Base-by-base conservation (phyloP, 495 filamentous ascomycete species). In the Baudoinia panamericana region DNA sequence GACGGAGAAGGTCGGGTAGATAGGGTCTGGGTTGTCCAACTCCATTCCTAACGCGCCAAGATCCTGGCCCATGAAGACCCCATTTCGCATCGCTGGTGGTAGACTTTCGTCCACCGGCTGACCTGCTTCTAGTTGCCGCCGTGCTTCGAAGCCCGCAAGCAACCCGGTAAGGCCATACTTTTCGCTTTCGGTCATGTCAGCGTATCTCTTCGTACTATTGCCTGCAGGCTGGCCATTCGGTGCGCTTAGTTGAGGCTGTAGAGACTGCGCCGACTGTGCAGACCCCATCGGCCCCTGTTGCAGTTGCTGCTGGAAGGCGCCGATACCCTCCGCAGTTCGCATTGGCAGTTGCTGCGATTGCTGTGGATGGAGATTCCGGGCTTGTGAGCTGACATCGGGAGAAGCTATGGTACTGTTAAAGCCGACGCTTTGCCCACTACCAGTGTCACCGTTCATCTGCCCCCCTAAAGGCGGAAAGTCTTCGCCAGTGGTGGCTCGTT, bases 391-490 rank as follows among this genome's bases (percentile, higher is more conserved):
- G 17, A 13, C 17, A 18, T 41, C 41, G 11, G 41, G 36, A 4
- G 43, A 48, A 16, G 33, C 51, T 13, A 47, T 17, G 68, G 73
- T 24, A 79, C 63, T 53, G 65, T 70, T 46, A 78, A 78, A 61
- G 80, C 74, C 56, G 84, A 51, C 48, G 64, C 73, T 3, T 64
- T 68, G 37, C 68, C 64, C 26, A n/a, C n/a, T n/a, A 75, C 71
- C 45, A 42, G 80, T 66, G 11, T 90, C 84, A 20, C 77, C 76
- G 39, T 76, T 72, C 20, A 68, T 67, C 41, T 74, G 77, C 41
- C 82, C 74, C 35, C 82, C 79, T 37, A 90, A 62, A 9, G 86
- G 80, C 30, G 86, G 86, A 39, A 92, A 92, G 8, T 92, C 85
- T 17, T 94, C 84, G 16, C 28, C 41, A 11, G 20, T 18, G n/a